Evolutionary conservation across 1,284 basidiomycete species (phyloP).

Genomic region (Ceratobasidium sp.): DNA sequence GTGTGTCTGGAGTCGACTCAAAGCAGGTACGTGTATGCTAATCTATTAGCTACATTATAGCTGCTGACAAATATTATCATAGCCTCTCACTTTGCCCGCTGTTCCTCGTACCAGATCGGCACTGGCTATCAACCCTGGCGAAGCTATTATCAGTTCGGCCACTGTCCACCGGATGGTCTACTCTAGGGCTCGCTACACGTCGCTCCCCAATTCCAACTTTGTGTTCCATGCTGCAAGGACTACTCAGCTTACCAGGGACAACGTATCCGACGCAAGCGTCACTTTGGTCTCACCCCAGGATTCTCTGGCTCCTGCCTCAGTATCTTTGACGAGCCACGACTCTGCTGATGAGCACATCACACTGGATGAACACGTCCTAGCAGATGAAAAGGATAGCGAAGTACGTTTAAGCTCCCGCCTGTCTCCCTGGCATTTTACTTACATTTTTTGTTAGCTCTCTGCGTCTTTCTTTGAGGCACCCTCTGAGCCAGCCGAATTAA

Average conservation of each 20-base stretch:
- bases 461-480: neutral
- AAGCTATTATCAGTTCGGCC: slow-evolving; percentile 1
- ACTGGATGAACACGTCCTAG: no score
- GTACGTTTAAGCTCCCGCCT: no score
- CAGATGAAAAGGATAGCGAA: no score
- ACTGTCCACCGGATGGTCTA: neutral
- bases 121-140: neutral
- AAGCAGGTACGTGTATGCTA: slow-evolving; percentile 37
- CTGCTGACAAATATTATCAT: neutral
- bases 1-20: neutral
- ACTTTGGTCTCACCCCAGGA: no score
- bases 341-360: no score
- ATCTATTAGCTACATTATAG: neutral
- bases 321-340: no score
- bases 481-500: neutral
- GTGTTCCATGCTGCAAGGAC: neutral
- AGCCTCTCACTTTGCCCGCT: neutral
- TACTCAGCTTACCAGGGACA: no score
- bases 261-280: no score
- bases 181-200: neutral
- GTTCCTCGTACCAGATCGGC: neutral
- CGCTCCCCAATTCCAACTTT: slow-evolving; percentile 29
- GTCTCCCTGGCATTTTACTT: no score
- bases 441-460: neutral
- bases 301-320: no score